phyloP scores from a whole-genome alignment of 2,329 filamentous ascomycete genomes.

The Gnomoniopsis smithogilvyi region DNA sequence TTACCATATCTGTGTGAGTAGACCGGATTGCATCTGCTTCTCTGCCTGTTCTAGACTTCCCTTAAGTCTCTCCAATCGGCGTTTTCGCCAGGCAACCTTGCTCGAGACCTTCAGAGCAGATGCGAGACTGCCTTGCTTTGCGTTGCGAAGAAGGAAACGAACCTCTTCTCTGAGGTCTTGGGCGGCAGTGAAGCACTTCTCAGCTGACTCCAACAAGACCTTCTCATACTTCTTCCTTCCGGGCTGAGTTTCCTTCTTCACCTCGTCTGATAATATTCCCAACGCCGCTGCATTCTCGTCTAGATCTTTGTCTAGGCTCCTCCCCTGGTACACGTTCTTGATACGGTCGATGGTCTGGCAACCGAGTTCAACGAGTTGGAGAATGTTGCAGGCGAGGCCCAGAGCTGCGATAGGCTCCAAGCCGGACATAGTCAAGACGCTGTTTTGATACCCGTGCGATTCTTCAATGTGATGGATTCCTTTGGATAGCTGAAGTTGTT shows the following conservation, averaged over 20 bases:
- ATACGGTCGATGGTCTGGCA: not conserved
- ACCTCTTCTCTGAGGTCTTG: conserved; percentile 1
- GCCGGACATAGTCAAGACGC: conserved; percentile 1
- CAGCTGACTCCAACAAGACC: not conserved
- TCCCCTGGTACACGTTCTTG: not conserved
- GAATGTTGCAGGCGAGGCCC: not conserved
- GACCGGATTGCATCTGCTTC: not conserved
- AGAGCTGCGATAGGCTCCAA: conserved; percentile 1
- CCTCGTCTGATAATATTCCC: not conserved
- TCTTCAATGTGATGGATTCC: too few relatives aligned
- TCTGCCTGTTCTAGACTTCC: not conserved
- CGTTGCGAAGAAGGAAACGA: not conserved
- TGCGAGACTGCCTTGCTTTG: not conserved
- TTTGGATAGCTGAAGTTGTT: too few relatives aligned
- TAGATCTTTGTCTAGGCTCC: not conserved
- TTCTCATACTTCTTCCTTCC: not conserved
- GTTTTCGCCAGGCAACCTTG: not conserved
- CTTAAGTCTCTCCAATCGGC: conserved; percentile 1
- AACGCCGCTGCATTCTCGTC: not conserved
- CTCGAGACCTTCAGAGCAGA: not conserved
- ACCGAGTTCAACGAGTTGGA: not conserved
- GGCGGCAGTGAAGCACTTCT: not conserved
- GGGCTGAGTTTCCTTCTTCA: not conserved
- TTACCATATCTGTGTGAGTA: conserved; percentile 1
- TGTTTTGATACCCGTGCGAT: too few relatives aligned